Percentiles rank a stretch among this genome's conserved stretches.
Conservation (phyloP, 2,329 filamentous ascomycete genomes). For the Beauveria asiatica region DNA sequence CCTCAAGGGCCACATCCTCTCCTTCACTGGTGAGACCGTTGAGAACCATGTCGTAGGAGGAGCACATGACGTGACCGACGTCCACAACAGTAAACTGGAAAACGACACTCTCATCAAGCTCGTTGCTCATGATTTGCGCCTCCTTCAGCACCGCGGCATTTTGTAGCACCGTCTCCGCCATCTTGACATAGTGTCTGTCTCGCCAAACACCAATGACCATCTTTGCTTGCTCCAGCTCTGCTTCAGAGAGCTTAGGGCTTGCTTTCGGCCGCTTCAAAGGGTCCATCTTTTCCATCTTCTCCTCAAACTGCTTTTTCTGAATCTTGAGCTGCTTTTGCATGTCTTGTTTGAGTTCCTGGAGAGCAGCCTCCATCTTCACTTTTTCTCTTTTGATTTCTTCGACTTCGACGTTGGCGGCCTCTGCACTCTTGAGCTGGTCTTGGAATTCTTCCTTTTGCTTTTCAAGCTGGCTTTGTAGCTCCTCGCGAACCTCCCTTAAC, state of each 20-base stretch:
- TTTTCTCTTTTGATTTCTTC: conserved; percentile 81
- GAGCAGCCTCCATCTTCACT: conserved; percentile 70
- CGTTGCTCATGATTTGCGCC: conserved; percentile 95
- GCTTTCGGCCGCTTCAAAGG: conserved; percentile 53
- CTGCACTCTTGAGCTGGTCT: conserved; percentile 65
- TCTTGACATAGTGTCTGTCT: conserved; percentile 77
- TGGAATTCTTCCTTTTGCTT: conserved; percentile 77
- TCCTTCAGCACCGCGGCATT: conserved; percentile 86
- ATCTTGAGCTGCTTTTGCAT: conserved; percentile 80
- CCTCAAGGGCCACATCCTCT: conserved; percentile 70
- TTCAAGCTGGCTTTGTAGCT: conserved; percentile 75
- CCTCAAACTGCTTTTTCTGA: conserved; percentile 78
- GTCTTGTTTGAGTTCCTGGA: conserved; percentile 71
- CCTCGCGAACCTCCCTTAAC: conserved; percentile 66
- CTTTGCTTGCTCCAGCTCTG: conserved; percentile 63
- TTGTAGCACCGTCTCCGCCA: conserved; percentile 87
- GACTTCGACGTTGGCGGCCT: conserved; percentile 67
- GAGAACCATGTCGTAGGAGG: conserved; percentile 92
- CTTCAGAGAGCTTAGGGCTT: conserved; percentile 57
- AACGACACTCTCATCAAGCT: conserved; percentile 83
- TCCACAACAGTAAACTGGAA: conserved; percentile 95
- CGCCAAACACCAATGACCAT: conserved; percentile 67
- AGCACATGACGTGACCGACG: conserved; percentile 77
- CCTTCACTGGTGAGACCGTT: conserved; percentile 85
- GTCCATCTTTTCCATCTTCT: conserved; percentile 69